Evolutionary conservation across 208 protist genomes (phyloP), one percentile per base, ranked within the genome.

Genomic region (Trypanosoma boissoni): DNA sequence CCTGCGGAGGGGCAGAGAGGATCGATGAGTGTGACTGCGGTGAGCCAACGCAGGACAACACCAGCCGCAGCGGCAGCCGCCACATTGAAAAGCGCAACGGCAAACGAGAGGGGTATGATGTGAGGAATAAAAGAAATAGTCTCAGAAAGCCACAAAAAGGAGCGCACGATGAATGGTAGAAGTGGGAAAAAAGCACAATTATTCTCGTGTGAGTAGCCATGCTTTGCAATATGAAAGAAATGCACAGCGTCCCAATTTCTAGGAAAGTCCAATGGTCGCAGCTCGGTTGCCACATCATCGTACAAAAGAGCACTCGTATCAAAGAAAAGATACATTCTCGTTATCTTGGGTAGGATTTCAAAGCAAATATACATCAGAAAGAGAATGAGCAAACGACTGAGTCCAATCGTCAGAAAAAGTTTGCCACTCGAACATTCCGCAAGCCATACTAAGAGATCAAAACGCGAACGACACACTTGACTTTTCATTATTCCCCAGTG

Each of bases 191-290:
- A 94, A 3, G 68, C 86, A 20, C 70, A 58, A 44, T 68, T 56
- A 28, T 76, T 85, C 45, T 94, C 86, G 56, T 87, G 76, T 1
- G 78, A 74, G 74, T 94, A 94, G 16, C 86, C 83, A 55, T 85
- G 42, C 2, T 67, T 68, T 20, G 80, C 81, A 44, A 91, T 88
- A 58, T 84, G 80, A 62, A 74, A 84, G 57, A 82, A 86, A 70
- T 93, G 83, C 20, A 88, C 80, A 37, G 58, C 72, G 56, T 93
- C 86, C 80, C 82, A 93, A 34, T 81, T 61, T 20, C 78, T 67
- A 26, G 64, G 64, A 42, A 86, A 65, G 60, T 82, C 74, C 0
- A 76, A 52, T 42, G 85, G 71, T 23, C 61, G 66, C 46, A 54
- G 64, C 20, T 51, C 32, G 41, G 24, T 43, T 7, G 18, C 21